These are phyloP conservation scores for Trypanosoma cruzi DNA, from an alignment of 208 protist species.

Conservation along the genomic window DNA sequence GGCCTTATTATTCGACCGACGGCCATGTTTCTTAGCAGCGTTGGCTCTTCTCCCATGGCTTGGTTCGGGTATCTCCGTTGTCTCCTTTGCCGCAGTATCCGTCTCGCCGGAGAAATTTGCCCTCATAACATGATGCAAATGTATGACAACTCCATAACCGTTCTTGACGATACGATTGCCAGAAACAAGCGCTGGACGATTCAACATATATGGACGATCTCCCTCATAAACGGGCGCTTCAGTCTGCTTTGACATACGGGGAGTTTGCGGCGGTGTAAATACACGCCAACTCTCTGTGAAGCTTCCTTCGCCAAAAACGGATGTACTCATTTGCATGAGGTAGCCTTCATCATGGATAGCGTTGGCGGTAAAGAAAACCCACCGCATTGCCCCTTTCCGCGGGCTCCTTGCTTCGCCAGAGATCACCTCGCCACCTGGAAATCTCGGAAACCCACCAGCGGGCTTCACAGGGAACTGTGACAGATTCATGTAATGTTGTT, in stretches of 20 bases:
- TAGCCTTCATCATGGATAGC: constrained; percentile 4
- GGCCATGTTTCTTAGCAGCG: too few relatives aligned
- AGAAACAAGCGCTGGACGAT: background rate
- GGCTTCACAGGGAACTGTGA: background rate
- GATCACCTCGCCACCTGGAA: constrained; percentile 19
- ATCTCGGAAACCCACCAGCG: background rate
- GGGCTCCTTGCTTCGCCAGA: background rate
- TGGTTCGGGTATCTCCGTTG: background rate
- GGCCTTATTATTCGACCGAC: too few relatives aligned
- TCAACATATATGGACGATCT: constrained; percentile 1
- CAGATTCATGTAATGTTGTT: constrained; percentile 46
- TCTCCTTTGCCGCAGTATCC: background rate
- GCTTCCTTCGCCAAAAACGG: too few relatives aligned
- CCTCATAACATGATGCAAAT: constrained; percentile 21
- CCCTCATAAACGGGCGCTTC: background rate
- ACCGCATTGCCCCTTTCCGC: background rate
- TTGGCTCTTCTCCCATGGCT: background rate
- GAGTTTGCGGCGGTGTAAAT: too few relatives aligned
- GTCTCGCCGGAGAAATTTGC: background rate
- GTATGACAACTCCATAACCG: constrained; percentile 23
- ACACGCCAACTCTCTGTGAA: too few relatives aligned
- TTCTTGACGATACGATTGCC: constrained; percentile 25
- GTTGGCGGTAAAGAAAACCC: constrained; percentile 13
- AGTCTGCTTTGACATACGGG: too few relatives aligned
- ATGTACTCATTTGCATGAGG: too few relatives aligned